These are phyloP conservation scores for Xylariaceae sp. DNA, from an alignment of 2,329 filamentous ascomycete genomes.

Conservation along the genomic window DNA sequence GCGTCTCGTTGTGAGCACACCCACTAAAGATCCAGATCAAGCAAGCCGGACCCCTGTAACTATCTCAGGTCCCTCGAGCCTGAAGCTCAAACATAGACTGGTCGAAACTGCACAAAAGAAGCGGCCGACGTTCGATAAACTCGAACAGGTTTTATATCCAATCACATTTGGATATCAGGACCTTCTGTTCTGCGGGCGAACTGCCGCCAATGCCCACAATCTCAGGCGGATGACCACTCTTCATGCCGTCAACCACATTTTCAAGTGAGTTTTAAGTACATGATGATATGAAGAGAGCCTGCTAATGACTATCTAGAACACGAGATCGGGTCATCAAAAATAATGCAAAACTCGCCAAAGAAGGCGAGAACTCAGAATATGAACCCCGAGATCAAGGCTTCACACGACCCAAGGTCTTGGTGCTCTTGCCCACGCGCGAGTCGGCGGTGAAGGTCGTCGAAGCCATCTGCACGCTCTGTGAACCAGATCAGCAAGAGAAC, in stretches of 20 bases:
- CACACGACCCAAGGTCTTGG: conserved; percentile 87
- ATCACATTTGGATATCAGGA: conserved; percentile 81
- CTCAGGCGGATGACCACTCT: conserved; percentile 72
- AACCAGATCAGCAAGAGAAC: conserved; percentile 91
- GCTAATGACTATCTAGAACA: conserved; percentile 48
- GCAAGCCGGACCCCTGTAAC: conserved; percentile 33
- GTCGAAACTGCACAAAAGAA: conserved; percentile 50
- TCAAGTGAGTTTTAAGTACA: conserved; percentile 57
- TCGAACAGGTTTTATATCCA: conserved; percentile 64
- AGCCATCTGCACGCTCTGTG: conserved; percentile 68
- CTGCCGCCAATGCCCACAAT: conserved; percentile 60
- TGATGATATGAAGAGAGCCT: not conserved
- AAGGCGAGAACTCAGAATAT: conserved; percentile 58
- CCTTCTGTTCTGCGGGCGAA: conserved; percentile 70
- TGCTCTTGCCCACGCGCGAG: conserved; percentile 84
- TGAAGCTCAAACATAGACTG: conserved; percentile 70
- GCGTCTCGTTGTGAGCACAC: conserved; percentile 45
- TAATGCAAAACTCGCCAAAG: conserved; percentile 71
- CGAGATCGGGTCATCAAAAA: conserved; percentile 90
- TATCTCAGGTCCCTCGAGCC: conserved; percentile 39
- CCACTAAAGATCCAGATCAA: conserved; percentile 36
- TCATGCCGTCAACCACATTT: conserved; percentile 86
- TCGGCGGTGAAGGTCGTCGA: conserved; percentile 77
- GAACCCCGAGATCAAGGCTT: conserved; percentile 92
- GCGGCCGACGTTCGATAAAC: conserved; percentile 53